Evolutionary conservation across 2,329 filamentous ascomycete species (phyloP).

Genomic region (Aspergillus vadensis): DNA sequence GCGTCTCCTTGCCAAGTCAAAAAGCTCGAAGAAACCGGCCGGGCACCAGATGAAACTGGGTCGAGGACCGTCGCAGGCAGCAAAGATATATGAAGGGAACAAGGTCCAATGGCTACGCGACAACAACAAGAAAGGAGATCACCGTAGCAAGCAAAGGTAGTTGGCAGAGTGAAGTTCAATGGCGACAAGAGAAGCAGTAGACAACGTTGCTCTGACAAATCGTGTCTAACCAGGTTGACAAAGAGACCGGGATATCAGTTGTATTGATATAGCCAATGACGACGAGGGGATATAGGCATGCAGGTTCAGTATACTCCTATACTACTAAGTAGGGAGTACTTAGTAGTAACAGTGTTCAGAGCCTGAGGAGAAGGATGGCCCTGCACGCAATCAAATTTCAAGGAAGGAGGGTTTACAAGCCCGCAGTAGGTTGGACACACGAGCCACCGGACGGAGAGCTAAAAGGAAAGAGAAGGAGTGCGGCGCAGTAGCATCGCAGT

Average conservation of each 20-base stretch:
- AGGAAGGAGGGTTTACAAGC: neutral
- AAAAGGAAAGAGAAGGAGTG: neutral
- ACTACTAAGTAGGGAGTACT: too few species aligned
- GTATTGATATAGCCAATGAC: slow-evolving; percentile 11
- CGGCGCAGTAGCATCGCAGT: neutral
- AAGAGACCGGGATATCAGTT: slow-evolving; percentile 10
- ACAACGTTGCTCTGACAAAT: slow-evolving; percentile 1
- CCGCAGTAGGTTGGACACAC: neutral
- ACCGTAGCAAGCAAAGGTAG: slow-evolving; percentile 15
- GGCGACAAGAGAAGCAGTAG: slow-evolving; percentile 8
- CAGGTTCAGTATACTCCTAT: neutral
- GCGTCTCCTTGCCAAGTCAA: neutral
- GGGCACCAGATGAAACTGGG: neutral
- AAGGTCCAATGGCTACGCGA: slow-evolving; percentile 12
- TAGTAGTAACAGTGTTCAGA: neutral
- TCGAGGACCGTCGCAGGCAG: neutral
- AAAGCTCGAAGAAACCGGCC: neutral
- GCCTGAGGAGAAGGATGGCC: slow-evolving; percentile 1
- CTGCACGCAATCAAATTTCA: neutral
- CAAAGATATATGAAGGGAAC: neutral
- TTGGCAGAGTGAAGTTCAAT: slow-evolving; percentile 7
- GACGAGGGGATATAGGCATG: neutral
- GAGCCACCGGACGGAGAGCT: neutral
- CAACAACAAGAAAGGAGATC: neutral
- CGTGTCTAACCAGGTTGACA: slow-evolving; percentile 8